Percentiles rank a stretch among this genome's conserved stretches.
Evolutionary conservation across 2,329 filamentous ascomycete genomes (phyloP).

Genomic region (Colletotrichum sp.): DNA sequence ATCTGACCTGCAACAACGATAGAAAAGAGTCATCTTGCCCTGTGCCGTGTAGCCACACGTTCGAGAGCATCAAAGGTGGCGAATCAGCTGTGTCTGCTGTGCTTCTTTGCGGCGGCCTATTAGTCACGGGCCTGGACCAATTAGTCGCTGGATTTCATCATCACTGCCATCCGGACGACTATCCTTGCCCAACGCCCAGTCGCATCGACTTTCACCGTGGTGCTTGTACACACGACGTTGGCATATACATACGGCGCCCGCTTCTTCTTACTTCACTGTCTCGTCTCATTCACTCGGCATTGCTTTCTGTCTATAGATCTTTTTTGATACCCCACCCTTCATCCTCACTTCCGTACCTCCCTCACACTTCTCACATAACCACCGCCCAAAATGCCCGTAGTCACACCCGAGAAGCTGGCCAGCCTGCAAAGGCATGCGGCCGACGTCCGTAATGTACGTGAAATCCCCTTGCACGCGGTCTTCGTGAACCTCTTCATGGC

Average conservation of each 20-base stretch:
- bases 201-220: not conserved
- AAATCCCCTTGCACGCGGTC: not conserved
- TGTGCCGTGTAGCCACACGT: not conserved
- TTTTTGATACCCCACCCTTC: not conserved
- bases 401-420: slow-evolving; percentile 88
- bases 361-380: not conserved
- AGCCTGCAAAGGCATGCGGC: slow-evolving; percentile 86
- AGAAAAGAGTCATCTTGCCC: not conserved
- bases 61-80: not conserved
- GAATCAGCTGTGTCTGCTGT: not conserved
- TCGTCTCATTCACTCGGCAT: not conserved
- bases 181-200: not conserved
- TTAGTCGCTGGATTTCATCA: not conserved
- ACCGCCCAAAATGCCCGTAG: slow-evolving; percentile 77
- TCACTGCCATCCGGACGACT: not conserved
- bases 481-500: slow-evolving; percentile 15
- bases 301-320: slow-evolving; percentile 14
- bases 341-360: not conserved
- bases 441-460: slow-evolving; percentile 84
- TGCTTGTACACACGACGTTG: not conserved
- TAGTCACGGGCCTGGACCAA: slow-evolving; percentile 10
- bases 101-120: not conserved
- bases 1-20: not conserved
- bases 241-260: not conserved
- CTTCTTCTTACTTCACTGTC: not conserved